These are phyloP conservation scores for Iberis amara DNA, from an alignment of 441 rosid genomes.

Conservation along the genomic window DNA sequence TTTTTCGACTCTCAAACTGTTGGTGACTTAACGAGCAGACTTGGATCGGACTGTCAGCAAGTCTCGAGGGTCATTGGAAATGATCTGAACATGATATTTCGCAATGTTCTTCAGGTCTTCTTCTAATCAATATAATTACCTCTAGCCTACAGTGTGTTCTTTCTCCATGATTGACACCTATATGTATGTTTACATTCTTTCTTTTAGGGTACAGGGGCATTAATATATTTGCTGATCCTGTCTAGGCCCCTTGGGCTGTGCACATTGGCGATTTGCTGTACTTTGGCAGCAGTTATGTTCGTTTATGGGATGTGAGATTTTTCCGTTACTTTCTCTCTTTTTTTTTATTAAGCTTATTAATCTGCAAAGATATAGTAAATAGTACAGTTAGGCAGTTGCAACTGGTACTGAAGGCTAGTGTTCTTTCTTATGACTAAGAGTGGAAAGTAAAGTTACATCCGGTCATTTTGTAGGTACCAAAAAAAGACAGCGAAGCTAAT, in stretches of 20 bases:
- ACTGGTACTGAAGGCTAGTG: constrained; percentile 12
- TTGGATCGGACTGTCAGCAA: constrained; percentile 97
- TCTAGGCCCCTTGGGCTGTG: constrained; percentile 81
- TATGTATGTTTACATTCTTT: constrained; percentile 30
- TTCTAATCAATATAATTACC: constrained; percentile 15
- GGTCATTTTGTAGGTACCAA: constrained; percentile 64
- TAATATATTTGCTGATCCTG: constrained; percentile 72
- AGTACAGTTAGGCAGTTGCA: constrained; percentile 8
- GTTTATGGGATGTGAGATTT: constrained; percentile 73
- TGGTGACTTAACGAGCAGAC: constrained; percentile 97
- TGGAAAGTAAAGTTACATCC: constrained; percentile 18
- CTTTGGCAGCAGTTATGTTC: constrained; percentile 69
- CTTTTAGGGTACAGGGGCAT: constrained; percentile 76
- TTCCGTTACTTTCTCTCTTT: not conserved
- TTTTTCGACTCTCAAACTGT: constrained; percentile 91
- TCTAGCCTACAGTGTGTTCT: constrained; percentile 6
- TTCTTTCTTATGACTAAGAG: constrained; percentile 11
- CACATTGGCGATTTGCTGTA: constrained; percentile 68
- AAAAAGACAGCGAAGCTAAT: constrained; percentile 81
- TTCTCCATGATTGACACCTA: constrained; percentile 21
- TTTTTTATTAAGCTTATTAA: constrained; percentile 6
- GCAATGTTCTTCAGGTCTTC: constrained; percentile 85
- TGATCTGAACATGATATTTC: constrained; percentile 80
- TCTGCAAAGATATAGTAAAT: not conserved
- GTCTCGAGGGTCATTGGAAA: constrained; percentile 89